Base-by-base conservation (phyloP, 805 yeast species). In the Barnettozyma salicaria region DNA sequence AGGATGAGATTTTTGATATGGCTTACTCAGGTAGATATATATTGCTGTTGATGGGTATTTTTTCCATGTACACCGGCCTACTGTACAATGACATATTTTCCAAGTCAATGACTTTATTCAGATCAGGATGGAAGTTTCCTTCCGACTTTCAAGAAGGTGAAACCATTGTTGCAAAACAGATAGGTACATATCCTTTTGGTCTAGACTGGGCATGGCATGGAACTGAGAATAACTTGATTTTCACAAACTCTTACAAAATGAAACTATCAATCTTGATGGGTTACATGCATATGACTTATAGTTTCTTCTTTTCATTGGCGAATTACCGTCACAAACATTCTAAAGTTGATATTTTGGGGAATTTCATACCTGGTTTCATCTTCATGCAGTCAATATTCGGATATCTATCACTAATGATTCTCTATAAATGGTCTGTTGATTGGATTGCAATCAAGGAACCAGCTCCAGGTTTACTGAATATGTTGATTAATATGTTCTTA, bases 311-410 rank as follows among this genome's bases (percentile, higher is more conserved):
- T 55, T 87, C 97, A 16, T 72, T 84, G 45, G 89, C 84, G 39
- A 92, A 92, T 60, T 80, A 80, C 51, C 50, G 74, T 22, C 73
- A 72, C 57, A 86, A 77, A 68, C 65, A 78, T 29, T 80, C 88
- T 26, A 59, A 60, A 32, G 77, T 92, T 48, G 97, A 92, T 58
- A 77, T 92, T 29, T 63, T 83, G 51, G 97, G 97, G 42, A 92
- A 90, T 64, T 92, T 92, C 55, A 70, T 90, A 41, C 98, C 98
- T 2, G 96, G 97, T 26, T 67, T 92, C 39, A 65, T 92, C 33
- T 92, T 92, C 63, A 87, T 92, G 96, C 95, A 88, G 62, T 82
- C 95, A 35, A 90, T 92, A 31, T 92, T 92, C 58, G 98, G 98
- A 26, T 92, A 92, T 59, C 68, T 92, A 43, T 75, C 95, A 0